A percentile compares a stretch with the other conserved stretches of the same genome.
Conservation (phyloP, 2,329 filamentous ascomycete species). For the Neopestalotiopsis clavispora region DNA sequence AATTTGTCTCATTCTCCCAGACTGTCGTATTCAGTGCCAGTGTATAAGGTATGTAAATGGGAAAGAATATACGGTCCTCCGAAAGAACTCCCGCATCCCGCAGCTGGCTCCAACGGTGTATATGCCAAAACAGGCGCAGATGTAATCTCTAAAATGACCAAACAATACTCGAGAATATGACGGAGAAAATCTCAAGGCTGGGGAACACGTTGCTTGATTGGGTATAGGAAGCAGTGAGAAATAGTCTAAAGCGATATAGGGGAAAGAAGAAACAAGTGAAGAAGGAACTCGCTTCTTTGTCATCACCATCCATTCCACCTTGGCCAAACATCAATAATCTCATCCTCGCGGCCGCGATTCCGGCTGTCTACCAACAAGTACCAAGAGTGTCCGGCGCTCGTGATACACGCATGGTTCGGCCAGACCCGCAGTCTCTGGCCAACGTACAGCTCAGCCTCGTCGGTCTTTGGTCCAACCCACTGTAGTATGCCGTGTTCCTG, state of each 20-base stretch:
- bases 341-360: slow-evolving; percentile 55
- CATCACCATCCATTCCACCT: slow-evolving; percentile 72
- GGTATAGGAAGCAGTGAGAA: too few species aligned
- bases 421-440: slow-evolving; percentile 74
- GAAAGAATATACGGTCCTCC: too few species aligned
- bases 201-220: too few species aligned
- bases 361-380: slow-evolving; percentile 76
- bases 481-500: slow-evolving; percentile 79
- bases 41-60: too few species aligned
- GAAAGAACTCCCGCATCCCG: too few species aligned
- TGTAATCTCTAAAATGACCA: too few species aligned
- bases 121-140: too few species aligned
- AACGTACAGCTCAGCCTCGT: slow-evolving; percentile 55
- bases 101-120: too few species aligned
- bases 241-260: not conserved
- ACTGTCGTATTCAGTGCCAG: too few species aligned
- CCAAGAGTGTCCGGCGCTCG: slow-evolving; percentile 72
- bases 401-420: slow-evolving; percentile 83
- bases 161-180: too few species aligned
- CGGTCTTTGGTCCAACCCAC: slow-evolving; percentile 56
- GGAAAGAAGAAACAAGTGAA: not conserved
- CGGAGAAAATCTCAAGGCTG: too few species aligned
- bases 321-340: slow-evolving; percentile 77
- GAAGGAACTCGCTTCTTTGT: not conserved
- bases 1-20: too few species aligned